These are phyloP conservation scores for Ceratocystiopsis sp. DNA, from an alignment of 2,329 filamentous ascomycete genomes.

Conservation along the genomic window DNA sequence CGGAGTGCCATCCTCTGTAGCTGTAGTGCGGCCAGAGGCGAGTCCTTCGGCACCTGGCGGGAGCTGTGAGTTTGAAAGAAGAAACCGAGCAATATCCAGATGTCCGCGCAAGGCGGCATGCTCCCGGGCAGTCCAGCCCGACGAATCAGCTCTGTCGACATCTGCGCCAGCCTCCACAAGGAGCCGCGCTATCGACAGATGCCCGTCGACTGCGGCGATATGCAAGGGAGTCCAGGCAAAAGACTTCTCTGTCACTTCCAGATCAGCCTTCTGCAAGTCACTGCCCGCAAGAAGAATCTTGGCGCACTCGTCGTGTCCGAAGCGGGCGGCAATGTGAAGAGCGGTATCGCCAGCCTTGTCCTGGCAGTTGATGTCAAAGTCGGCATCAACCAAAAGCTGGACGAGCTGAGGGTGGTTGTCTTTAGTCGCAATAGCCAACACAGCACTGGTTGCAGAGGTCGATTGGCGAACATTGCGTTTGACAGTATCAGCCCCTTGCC, in stretches of 20 bases:
- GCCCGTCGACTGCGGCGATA: slow-evolving; percentile 79
- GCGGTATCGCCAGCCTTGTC: slow-evolving; percentile 83
- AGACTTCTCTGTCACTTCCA: slow-evolving; percentile 50
- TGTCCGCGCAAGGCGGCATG: slow-evolving; percentile 85
- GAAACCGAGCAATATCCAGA: slow-evolving; percentile 55
- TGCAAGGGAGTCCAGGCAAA: slow-evolving; percentile 95
- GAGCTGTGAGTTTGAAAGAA: slow-evolving; percentile 36
- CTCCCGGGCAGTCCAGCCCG: slow-evolving; percentile 87
- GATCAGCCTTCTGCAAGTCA: slow-evolving; percentile 47
- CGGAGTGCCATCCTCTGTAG: slow-evolving; percentile 8
- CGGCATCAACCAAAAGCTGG: slow-evolving; percentile 70
- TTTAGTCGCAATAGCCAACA: slow-evolving; percentile 74
- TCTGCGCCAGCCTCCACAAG: slow-evolving; percentile 67
- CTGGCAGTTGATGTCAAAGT: slow-evolving; percentile 84
- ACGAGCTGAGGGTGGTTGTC: slow-evolving; percentile 76
- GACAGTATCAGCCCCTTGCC: slow-evolving; percentile 45
- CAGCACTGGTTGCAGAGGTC: slow-evolving; percentile 70
- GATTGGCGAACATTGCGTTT: slow-evolving; percentile 49
- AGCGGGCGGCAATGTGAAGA: slow-evolving; percentile 77
- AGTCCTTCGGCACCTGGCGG: slow-evolving; percentile 12
- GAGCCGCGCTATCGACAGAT: slow-evolving; percentile 55
- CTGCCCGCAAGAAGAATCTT: slow-evolving; percentile 57
- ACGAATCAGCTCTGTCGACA: slow-evolving; percentile 58
- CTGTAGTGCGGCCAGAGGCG: background rate
- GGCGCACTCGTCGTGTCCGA: slow-evolving; percentile 69